These are phyloP conservation scores for Penicillium parvum DNA, from an alignment of 495 filamentous ascomycete genomes.

Conservation along the genomic window DNA sequence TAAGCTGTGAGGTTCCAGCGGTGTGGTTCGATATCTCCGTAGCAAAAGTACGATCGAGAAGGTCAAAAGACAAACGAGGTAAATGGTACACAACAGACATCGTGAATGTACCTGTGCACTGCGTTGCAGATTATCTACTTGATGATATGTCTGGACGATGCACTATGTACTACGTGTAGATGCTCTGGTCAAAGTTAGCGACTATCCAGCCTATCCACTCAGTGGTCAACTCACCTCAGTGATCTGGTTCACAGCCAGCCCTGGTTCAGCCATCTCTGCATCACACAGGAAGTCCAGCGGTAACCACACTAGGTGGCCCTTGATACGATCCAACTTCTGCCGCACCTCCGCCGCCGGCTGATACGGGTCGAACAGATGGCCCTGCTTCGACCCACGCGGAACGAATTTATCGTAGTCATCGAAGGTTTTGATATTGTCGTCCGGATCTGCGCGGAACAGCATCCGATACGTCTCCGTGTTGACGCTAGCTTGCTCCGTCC, in stretches of 20 bases:
- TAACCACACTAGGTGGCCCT: conserved; percentile 95
- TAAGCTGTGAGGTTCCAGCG: too few species aligned
- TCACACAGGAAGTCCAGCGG: conserved; percentile 80
- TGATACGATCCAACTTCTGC: conserved; percentile 69
- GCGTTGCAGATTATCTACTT: too few species aligned
- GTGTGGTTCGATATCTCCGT: too few species aligned
- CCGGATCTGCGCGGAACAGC: conserved; percentile 90
- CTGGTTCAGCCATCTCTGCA: conserved; percentile 86
- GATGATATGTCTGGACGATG: too few species aligned
- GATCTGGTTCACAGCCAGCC: conserved; percentile 65
- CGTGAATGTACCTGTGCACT: too few species aligned
- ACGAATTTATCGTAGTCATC: conserved; percentile 81
- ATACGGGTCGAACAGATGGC: conserved; percentile 79
- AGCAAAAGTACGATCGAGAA: too few species aligned
- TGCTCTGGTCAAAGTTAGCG: conserved; percentile 31
- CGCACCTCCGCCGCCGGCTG: conserved; percentile 65
- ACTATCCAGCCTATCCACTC: neutral
- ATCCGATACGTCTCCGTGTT: conserved; percentile 84
- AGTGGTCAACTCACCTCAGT: conserved; percentile 62
- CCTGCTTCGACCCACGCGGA: conserved; percentile 63
- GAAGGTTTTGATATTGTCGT: conserved; percentile 83
- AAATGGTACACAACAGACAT: too few species aligned
- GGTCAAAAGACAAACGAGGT: too few species aligned
- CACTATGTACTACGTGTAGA: conserved; percentile 43
- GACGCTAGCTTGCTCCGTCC: conserved; percentile 68